Base-by-base conservation (phyloP, 306 rosid species). In the Oxytropis ochrocephala region DNA sequence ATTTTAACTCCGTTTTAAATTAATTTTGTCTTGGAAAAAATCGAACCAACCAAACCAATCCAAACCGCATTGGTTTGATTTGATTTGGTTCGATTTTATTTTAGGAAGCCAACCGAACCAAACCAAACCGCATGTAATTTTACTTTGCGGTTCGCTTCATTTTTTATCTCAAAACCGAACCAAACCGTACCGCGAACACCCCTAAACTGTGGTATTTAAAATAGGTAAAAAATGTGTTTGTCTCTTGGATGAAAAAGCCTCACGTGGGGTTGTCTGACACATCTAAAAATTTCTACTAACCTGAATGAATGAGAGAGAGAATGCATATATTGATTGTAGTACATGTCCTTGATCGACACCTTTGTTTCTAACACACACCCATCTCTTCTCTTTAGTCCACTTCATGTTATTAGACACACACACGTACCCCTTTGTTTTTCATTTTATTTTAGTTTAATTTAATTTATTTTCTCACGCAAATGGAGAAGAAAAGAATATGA, bases 261-360 rank as follows among this genome's bases (percentile, higher is more conserved):
- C 83, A 78, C 80, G 82, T 82, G 82, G 85, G 75, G 78, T 51
- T 78, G 86, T 78, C 86, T 82, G 86, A 82, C 86, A 82, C 36
- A 62, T 30, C 10, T 49, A 10, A 55, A 70, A 52, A 11, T 11
- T 66, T 16, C 29, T 62, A 18, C 79, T 53, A 38, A 36, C 66
- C 69, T 75, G 69, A 78, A 75, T 75, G 69, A 78, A 75, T 57
- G 80, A 70, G 65, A 68, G 64, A 67, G 29, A 66, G 76, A 67
- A 64, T 78, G 63, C 65, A 53, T 33, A 27, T 60, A 44, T 46
- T 46, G 19, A 17, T 60, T 52, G 46, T 46, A 30, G 71, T 64
- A 55, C 82, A 33, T 64, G 75, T 70, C 69, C 73, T 76, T 81
- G 62, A 56, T 71, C 59, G 13, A 59, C 78, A 64, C 73, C 77